Evolutionary conservation across 768 basidiomycete species (phyloP).

Genomic region (Tulasnella sp.): DNA sequence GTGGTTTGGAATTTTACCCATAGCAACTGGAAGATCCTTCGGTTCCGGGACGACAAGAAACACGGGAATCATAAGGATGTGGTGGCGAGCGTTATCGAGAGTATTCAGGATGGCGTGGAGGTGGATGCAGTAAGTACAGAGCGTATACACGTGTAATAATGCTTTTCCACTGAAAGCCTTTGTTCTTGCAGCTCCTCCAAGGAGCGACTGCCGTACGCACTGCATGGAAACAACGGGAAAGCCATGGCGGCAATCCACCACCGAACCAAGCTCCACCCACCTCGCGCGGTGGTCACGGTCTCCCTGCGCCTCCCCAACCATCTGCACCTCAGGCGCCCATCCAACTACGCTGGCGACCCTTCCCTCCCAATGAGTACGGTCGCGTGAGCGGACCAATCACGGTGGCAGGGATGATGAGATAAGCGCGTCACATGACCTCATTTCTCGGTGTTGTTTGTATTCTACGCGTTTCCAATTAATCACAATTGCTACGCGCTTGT

Average conservation of each 20-base stretch:
- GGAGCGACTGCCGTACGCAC: background rate
- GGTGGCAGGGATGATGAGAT: conserved; percentile 10
- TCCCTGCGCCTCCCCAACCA: conserved; percentile 5
- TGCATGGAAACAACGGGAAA: conserved; percentile 13
- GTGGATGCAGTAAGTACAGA: conserved; percentile 54
- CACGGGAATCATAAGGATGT: conserved; percentile 79
- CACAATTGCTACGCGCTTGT: background rate
- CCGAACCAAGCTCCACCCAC: background rate
- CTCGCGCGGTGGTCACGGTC: background rate
- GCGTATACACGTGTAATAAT: background rate
- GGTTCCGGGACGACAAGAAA: conserved; percentile 89
- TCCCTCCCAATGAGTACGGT: conserved; percentile 9
- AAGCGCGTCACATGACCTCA: background rate
- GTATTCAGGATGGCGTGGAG: conserved; percentile 90
- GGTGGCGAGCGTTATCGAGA: conserved; percentile 80
- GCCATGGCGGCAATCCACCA: background rate
- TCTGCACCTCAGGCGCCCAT: background rate
- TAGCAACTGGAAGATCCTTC: conserved; percentile 75
- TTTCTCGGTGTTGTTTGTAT: background rate
- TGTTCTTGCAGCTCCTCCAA: conserved; percentile 3
- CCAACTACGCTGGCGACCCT: conserved; percentile 1
- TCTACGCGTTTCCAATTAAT: background rate
- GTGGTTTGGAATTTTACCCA: conserved; percentile 74
- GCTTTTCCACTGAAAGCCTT: background rate
- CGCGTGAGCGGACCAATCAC: conserved; percentile 10